Evolutionary conservation across 2,329 filamentous ascomycete genomes (phyloP).

Genomic region (Hawksworthiomyces lignivorus): DNA sequence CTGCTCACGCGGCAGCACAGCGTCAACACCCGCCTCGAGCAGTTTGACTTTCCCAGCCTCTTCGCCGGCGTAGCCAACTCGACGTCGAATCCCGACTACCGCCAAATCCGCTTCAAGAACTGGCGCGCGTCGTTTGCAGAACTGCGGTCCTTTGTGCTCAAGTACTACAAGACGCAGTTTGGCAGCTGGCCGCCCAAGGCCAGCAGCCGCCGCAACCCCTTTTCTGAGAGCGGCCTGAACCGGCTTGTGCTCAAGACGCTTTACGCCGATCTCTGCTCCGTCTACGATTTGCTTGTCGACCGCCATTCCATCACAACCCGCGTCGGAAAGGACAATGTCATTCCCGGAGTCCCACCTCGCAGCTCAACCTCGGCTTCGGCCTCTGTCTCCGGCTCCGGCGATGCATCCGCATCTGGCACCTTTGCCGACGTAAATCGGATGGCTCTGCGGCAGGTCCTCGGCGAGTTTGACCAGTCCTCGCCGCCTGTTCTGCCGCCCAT

Average conservation of each 20-base stretch:
- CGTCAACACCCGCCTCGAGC: conserved; percentile 65
- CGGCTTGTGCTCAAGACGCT: conserved; percentile 71
- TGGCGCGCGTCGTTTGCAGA: conserved; percentile 71
- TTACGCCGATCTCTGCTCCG: conserved; percentile 75
- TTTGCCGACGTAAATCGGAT: no score
- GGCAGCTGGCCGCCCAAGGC: conserved; percentile 85
- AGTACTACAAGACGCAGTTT: conserved; percentile 54
- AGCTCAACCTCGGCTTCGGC: no score
- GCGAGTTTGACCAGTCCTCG: conserved; percentile 81
- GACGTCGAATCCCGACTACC: conserved; percentile 68
- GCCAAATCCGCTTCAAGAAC: conserved; percentile 69
- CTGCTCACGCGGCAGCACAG: conserved; percentile 64
- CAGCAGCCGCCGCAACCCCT: conserved; percentile 82
- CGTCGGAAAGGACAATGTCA: conserved; percentile 56
- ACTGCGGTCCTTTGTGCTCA: conserved; percentile 65
- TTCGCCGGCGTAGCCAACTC: conserved; percentile 85
- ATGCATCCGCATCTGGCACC: neutral
- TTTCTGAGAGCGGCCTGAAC: conserved; percentile 80
- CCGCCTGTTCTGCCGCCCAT: conserved; percentile 87
- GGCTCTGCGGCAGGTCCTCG: conserved; percentile 70
- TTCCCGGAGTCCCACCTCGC: conserved; percentile 15
- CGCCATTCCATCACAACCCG: conserved; percentile 70
- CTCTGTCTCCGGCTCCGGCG: conserved; percentile 8
- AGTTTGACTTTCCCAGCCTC: conserved; percentile 85
- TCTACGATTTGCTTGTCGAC: conserved; percentile 87